A percentile compares a stretch with the other conserved stretches of the same genome.
phyloP scores from a whole-genome alignment of 1,284 basidiomycete species.

The Tremellales sp. region DNA sequence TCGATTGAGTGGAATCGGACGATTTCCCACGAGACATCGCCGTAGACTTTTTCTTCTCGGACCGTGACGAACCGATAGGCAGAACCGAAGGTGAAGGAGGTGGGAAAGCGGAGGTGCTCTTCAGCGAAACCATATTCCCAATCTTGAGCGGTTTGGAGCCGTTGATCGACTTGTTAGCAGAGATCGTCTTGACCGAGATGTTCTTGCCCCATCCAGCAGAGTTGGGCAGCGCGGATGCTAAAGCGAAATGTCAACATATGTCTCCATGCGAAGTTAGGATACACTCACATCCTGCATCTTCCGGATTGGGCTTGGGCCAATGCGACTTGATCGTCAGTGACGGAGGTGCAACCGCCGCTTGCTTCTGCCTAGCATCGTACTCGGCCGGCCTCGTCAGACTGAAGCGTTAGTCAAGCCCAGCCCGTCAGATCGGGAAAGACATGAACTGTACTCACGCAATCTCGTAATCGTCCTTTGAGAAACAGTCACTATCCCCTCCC shows the following conservation, averaged over 20 bases:
- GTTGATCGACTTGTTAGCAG: constrained; percentile 48
- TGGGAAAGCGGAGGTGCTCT: constrained; percentile 39
- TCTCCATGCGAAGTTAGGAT: background rate
- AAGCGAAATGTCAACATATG: constrained; percentile 1
- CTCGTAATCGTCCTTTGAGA: constrained; percentile 85
- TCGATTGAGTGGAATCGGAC: constrained; percentile 29
- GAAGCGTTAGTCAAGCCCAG: constrained; percentile 7
- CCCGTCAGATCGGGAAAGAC: background rate
- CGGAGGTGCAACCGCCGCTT: constrained; percentile 29
- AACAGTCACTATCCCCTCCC: constrained; percentile 97
- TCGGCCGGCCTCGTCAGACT: constrained; percentile 41
- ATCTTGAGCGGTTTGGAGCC: constrained; percentile 31
- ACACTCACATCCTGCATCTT: constrained; percentile 37
- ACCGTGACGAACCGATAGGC: constrained; percentile 39
- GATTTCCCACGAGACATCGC: constrained; percentile 35
- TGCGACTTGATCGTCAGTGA: constrained; percentile 26
- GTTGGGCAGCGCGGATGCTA: constrained; percentile 62
- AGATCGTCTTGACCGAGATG: constrained; percentile 25
- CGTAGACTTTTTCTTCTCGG: constrained; percentile 17
- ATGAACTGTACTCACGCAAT: constrained; percentile 61
- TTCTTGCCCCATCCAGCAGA: constrained; percentile 70
- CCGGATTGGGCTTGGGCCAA: constrained; percentile 37
- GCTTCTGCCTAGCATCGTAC: constrained; percentile 45
- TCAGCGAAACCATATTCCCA: constrained; percentile 37
- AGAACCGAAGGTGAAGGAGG: constrained; percentile 65